These are phyloP conservation scores for Trametes villosa DNA, from an alignment of 768 basidiomycete genomes.

Conservation along the genomic window DNA sequence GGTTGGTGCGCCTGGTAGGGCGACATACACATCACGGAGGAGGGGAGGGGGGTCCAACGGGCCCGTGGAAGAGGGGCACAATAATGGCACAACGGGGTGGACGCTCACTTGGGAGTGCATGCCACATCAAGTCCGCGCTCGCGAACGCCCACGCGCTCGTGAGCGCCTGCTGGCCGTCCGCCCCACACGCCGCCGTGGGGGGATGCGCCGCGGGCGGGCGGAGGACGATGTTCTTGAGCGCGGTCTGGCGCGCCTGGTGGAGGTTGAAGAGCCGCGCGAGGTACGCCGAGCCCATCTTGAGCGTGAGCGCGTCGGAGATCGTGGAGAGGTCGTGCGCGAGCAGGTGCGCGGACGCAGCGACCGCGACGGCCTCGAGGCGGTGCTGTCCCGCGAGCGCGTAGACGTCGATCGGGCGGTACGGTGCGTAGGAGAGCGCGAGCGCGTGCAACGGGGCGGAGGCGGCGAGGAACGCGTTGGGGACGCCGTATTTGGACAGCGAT, in stretches of 20 bases:
- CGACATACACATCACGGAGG: too few relatives aligned
- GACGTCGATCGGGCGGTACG: conserved; percentile 41
- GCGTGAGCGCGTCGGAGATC: conserved; percentile 43
- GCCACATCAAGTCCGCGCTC: conserved; percentile 5
- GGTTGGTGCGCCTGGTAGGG: neutral
- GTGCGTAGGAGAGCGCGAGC: conserved; percentile 40
- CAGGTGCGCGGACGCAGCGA: conserved; percentile 41
- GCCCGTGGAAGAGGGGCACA: neutral
- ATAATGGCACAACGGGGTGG: neutral
- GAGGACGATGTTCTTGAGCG: conserved; percentile 37
- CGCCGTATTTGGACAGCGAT: conserved; percentile 34
- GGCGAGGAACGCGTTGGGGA: conserved; percentile 27
- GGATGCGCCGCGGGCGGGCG: conserved; percentile 32
- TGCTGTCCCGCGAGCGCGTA: conserved; percentile 45
- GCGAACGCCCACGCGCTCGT: conserved; percentile 31
- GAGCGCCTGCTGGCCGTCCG: conserved; percentile 25
- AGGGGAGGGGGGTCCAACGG: neutral
- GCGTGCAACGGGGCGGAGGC: conserved; percentile 35
- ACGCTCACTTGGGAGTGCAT: conserved; percentile 2
- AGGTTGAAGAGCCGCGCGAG: conserved; percentile 44
- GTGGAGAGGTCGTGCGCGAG: conserved; percentile 38
- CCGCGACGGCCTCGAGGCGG: conserved; percentile 43
- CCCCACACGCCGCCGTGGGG: conserved; percentile 25
- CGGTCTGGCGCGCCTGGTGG: conserved; percentile 39
- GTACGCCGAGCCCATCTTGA: conserved; percentile 45